Evolutionary conservation across 805 yeast species (phyloP).

Genomic region (baker's yeast (Saccharomyces cerevisiae)): DNA sequence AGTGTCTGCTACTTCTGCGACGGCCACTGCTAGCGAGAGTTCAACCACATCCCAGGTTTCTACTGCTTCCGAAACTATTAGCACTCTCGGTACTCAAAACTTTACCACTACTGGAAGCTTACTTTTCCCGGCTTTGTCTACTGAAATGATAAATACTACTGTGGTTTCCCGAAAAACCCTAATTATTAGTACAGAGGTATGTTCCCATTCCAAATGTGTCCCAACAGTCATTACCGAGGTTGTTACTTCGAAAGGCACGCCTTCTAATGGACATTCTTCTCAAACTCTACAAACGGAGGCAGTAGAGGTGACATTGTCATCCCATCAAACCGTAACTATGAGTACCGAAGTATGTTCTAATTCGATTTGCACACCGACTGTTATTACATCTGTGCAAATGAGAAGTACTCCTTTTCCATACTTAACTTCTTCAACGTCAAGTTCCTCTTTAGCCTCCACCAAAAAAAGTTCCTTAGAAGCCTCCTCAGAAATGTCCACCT

Average conservation of each 20-base stretch:
- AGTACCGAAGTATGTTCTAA: conserved; percentile 14
- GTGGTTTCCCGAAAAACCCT: conserved; percentile 1
- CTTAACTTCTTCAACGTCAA: neutral
- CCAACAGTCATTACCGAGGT: neutral
- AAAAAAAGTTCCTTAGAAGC: neutral
- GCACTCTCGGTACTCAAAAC: neutral
- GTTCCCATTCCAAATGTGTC: conserved; percentile 7
- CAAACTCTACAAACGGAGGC: neutral
- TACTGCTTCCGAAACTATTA: neutral
- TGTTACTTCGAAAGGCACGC: neutral
- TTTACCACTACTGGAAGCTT: neutral
- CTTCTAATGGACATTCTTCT: neutral
- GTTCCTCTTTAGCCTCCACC: neutral
- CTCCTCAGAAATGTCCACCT: neutral
- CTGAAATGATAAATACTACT: neutral
- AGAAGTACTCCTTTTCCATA: neutral
- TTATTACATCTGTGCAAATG: neutral
- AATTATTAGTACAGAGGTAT: conserved; percentile 13
- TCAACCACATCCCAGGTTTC: neutral
- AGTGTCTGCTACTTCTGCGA: neutral
- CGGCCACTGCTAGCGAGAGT: neutral
- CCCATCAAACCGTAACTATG: conserved; percentile 5
- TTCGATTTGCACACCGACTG: conserved; percentile 3
- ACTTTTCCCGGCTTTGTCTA: neutral
- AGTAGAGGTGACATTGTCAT: neutral